Base-by-base conservation (phyloP, 257 asterid species). In the Catharanthus roseus region DNA sequence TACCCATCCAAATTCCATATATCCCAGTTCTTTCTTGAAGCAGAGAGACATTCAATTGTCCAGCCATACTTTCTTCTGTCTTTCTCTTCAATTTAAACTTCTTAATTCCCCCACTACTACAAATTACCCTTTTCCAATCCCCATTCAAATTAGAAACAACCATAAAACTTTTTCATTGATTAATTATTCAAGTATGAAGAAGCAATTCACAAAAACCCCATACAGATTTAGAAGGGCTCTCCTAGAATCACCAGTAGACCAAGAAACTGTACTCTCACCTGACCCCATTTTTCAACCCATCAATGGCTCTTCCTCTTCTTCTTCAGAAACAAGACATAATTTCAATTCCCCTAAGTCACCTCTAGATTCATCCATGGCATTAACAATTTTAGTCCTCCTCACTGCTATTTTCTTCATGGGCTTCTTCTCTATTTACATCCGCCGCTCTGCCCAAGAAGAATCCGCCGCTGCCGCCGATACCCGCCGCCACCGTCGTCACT, bases 371-470 rank as follows among this genome's bases (percentile, higher is more conserved):
- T 86, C 95, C 77, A 80, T 89, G 87, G 86, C 88, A 18, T 58
- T 89, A 21, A 81, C 90, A 0, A 68, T 87, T 10, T 57, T 89
- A 54, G 78, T 91, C 75, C 83, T 87, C 65, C 79, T 86, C 69
- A 77, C 88, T 16, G 91, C 84, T 38, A 82, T 89, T 38, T 85
- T 89, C 79, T 85, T 87, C 91, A 64, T 89, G 69, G 86, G 82
- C 44, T 85, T 91, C 70, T 87, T 87, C 89, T 83, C 93, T 42
- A 68, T 83, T 34, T 91, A 85, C 81, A 65, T 89, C 69, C 96
- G 97, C 77, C 96, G 86, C 72, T 81, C 64, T 70, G 28, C 88
- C 53, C 63, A 49, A 56, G 81, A 62, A 23, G n/a, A 45, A 5
- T 23, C 62, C 70, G 7, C 36, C 50, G 83, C 34, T n/a, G n/a